Evolutionary conservation across 2,329 filamentous ascomycete species (phyloP).

Genomic region (Trichoderma sp.): DNA sequence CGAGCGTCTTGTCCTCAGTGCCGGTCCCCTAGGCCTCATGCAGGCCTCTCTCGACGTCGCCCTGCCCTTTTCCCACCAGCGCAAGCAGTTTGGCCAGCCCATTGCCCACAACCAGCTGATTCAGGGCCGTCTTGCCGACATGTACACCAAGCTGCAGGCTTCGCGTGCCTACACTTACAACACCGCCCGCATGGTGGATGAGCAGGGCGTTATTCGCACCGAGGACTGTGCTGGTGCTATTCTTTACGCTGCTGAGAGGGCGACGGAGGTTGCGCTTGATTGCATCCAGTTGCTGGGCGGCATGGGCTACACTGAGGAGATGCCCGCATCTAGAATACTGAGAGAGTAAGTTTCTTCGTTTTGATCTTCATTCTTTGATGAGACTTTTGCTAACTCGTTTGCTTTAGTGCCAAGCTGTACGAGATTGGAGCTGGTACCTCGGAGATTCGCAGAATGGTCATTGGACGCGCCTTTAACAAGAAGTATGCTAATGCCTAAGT

Average conservation of each 20-base stretch:
- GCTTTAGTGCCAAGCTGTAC: constrained; percentile 67
- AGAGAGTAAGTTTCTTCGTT: constrained; percentile 52
- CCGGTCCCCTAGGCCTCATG: constrained; percentile 92
- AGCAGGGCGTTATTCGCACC: constrained; percentile 68
- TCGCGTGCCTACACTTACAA: constrained; percentile 83
- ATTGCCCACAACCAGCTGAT: constrained; percentile 91
- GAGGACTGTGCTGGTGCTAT: constrained; percentile 95
- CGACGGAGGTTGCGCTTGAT: constrained; percentile 82
- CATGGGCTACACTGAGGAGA: constrained; percentile 95
- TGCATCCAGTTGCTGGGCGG: constrained; percentile 90
- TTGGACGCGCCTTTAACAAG: constrained; percentile 87
- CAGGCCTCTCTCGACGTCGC: constrained; percentile 82
- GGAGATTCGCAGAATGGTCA: constrained; percentile 90
- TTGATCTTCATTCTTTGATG: background rate
- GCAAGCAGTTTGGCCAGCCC: constrained; percentile 82
- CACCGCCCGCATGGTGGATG: constrained; percentile 77
- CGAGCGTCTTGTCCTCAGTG: constrained; percentile 85
- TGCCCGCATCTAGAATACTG: constrained; percentile 81
- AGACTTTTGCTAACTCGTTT: constrained; percentile 28
- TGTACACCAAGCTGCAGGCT: constrained; percentile 92
- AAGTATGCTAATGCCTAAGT: constrained; percentile 58
- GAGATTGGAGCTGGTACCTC: constrained; percentile 97
- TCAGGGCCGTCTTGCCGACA: constrained; percentile 90
- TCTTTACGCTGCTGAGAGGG: constrained; percentile 85
- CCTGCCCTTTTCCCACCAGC: constrained; percentile 83